Evolutionary conservation across 371 early-diverging fungal species (phyloP), one percentile per base, ranked within the genome.

Genomic region (Saksenaea oblongispora): DNA sequence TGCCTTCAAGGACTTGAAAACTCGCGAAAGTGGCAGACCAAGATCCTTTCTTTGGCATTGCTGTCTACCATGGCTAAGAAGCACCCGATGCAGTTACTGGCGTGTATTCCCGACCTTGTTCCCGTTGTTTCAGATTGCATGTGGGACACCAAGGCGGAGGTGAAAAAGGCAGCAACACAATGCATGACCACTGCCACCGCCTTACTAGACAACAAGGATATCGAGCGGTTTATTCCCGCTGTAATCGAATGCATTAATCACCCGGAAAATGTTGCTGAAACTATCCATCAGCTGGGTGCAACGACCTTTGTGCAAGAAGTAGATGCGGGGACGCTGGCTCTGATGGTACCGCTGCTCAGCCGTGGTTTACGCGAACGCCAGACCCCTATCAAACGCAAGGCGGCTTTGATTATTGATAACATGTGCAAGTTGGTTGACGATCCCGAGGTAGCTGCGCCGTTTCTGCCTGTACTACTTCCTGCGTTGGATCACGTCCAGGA

Each of bases 331-430:
- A 88, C 93, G 15, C 83, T 93, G 22, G 87, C 91, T 71, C 87
- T 93, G 72, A 88, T 93, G 87, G 83, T 84, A 57, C 93, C 93
- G 37, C 80, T 91, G 13, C 73, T 93, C 56, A 71, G 74, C 57
- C 89, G 91, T 79, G 91, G 91, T 81, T 78, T 93, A 34, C 70
- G 76, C 14, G 88, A 86, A 65, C 77, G 86, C 39, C 66, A 70
- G 28, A 85, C 85, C 36, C 64, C 86, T 63, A 84, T 87, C 66
- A 80, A 89, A 67, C 92, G 92, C 78, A 89, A 90, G 75, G 76
- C 91, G 61, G 87, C 91, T 60, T 86, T 91, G 69, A 91, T 93
- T 63, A 89, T 93, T 57, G 89, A 90, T 71, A 93, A 93, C 76
- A 86, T 93, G 86, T 91, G 87, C 73, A 92, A 92, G 78, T 84